Base-by-base conservation (phyloP, 2,329 filamentous ascomycete species). In the Macrophomina tecta region DNA sequence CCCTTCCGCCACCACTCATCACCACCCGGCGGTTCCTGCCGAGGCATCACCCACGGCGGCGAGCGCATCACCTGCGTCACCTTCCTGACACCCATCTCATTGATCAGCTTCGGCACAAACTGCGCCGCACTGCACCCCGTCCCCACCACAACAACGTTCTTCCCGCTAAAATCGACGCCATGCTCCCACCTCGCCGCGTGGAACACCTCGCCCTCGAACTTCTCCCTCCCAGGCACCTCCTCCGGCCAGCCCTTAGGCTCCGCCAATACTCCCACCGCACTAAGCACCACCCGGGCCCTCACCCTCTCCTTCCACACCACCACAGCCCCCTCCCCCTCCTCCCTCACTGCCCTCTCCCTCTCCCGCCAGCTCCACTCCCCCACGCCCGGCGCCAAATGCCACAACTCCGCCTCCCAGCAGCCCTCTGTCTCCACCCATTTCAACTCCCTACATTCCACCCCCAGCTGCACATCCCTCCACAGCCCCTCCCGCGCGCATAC, bases 41-140 rank as follows among this genome's bases (percentile, higher is more conserved):
- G 75, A 1, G 84, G 82, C 4, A 82, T 78, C 1, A 87, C 82
- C 85, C 86, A 88, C 1, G 86, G 86, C 11, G 86, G 84, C 14
- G 84, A 84, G 16, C 85, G 78, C 84, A 88, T 86, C 6, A 89
- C 69, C 69, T 89, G 86, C 0, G 85, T 87, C n/a, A 88, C 82
- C 5, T 83, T 84, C 71, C 83, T 87, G 38, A 82, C 84, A 28
- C 81, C 82, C 69, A 79, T 80, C 9, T 81, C 79, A 28, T 79
- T 78, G 3, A 79, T 79, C 5, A 88, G 76, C 45, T 77, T 72
- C 1, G 86, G 85, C 7, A 89, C 82, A 30, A 88, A 80, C 69
- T 89, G 86, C 14, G 84, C 83, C 2, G 85, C 85, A 70, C 81
- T 85, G 71, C 86, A 88, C 12, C 86, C 86, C 2, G 85, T 87